A percentile compares a stretch with the other conserved stretches of the same genome.
Conservation (phyloP, 176 grass and related monocot genomes). For the Oryza brachyantha region DNA sequence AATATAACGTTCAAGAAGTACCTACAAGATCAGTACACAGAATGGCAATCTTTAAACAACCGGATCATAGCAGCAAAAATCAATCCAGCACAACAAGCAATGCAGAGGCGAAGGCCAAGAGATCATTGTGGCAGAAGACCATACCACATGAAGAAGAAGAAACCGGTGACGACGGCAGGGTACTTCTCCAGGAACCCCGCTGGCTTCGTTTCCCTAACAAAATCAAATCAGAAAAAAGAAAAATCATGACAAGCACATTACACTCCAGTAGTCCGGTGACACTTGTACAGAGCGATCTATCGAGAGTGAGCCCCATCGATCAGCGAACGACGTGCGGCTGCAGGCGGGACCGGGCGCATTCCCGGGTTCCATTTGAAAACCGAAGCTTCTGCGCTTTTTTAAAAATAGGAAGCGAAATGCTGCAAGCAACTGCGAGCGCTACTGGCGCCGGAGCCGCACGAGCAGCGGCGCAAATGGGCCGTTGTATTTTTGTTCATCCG, state of each 20-base stretch:
- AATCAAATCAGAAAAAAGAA: not conserved
- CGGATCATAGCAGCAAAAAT: not conserved
- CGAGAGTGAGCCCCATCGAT: not conserved
- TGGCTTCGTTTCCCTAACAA: conserved; percentile 52
- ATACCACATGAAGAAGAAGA: conserved; percentile 99
- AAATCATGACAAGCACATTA: not conserved
- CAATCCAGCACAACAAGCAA: not conserved
- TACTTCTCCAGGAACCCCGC: conserved; percentile 63
- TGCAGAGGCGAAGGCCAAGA: not conserved
- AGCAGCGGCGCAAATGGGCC: not conserved
- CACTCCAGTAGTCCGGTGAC: too few relatives aligned
- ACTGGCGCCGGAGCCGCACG: not conserved
- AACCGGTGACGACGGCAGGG: conserved; percentile 79
- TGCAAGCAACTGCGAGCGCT: not conserved
- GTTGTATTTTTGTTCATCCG: not conserved
- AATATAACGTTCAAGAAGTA: conserved; percentile 99
- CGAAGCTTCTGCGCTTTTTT: not conserved
- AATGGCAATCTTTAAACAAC: conserved; percentile 13
- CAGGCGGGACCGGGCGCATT: not conserved
- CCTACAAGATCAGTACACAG: conserved; percentile 41
- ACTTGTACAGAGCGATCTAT: not conserved
- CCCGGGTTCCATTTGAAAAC: not conserved
- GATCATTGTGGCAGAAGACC: not conserved
- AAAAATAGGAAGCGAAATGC: not conserved
- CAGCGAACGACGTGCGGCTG: not conserved